Percentiles rank a stretch among this genome's conserved stretches.
Evolutionary conservation across 1,284 basidiomycete species (phyloP).

Genomic region (Xanthoconium separans): DNA sequence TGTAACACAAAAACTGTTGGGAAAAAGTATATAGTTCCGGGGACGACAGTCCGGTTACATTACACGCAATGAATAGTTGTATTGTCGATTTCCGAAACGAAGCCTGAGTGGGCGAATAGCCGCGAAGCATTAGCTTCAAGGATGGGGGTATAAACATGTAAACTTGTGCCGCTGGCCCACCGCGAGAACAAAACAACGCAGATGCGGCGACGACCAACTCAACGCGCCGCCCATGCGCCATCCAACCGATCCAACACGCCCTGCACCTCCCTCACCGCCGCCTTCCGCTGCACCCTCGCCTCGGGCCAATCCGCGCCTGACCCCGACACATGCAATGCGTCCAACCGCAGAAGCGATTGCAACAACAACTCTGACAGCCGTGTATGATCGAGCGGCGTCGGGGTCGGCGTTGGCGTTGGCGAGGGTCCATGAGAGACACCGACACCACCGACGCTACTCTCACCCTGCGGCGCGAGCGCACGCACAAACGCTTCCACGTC

Average conservation of each 20-base stretch:
- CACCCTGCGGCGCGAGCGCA: conserved; percentile 7
- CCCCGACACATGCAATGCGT: conserved; percentile 63
- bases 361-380: conserved; percentile 72
- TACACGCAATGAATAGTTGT: no score
- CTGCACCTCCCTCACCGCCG: conserved; percentile 69
- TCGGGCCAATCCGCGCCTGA: conserved; percentile 63
- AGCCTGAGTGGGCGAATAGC: no score
- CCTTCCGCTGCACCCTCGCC: conserved; percentile 71
- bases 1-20: no score
- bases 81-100: no score
- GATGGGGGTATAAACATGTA: no score
- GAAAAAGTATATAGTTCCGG: no score
- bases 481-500: conserved; percentile 57
- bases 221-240: conserved; percentile 42
- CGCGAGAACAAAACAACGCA: no score
- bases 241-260: conserved; percentile 56
- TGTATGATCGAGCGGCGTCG: conserved; percentile 45
- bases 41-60: no score
- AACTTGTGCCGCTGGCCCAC: no score
- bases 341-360: conserved; percentile 73
- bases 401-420: not conserved
- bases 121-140: no score
- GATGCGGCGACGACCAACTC: not conserved
- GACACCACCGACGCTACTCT: not conserved
- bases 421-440: not conserved